These are phyloP conservation scores for Tetrapisispora namnaoensis DNA, from an alignment of 805 yeast genomes.

Conservation along the genomic window DNA sequence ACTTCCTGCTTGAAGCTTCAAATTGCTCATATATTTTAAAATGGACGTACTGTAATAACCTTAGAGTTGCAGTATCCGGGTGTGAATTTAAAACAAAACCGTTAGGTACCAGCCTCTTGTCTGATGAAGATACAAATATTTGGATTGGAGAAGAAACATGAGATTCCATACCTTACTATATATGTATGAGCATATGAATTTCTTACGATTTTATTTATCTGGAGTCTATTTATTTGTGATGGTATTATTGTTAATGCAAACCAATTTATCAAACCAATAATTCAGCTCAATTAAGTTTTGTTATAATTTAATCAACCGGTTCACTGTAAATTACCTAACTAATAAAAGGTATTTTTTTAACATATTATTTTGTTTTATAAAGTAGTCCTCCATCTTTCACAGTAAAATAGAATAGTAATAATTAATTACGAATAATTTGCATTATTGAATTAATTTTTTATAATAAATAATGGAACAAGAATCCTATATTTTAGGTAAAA, in stretches of 20 bases:
- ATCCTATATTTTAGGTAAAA: not conserved
- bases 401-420: too few relatives aligned
- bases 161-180: not conserved
- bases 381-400: too few relatives aligned
- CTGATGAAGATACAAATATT: constrained; percentile 1
- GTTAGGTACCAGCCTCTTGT: constrained; percentile 1
- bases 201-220: not conserved
- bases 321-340: too few relatives aligned
- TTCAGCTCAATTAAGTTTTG: too few relatives aligned
- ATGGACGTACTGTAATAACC: constrained; percentile 18
- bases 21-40: constrained; percentile 4
- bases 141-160: not conserved
- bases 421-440: too few relatives aligned
- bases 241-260: too few relatives aligned
- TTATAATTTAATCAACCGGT: too few relatives aligned
- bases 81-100: constrained; percentile 17
- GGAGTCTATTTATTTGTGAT: not conserved
- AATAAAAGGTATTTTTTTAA: too few relatives aligned
- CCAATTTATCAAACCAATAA: too few relatives aligned
- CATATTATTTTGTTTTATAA: too few relatives aligned
- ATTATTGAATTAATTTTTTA: too few relatives aligned
- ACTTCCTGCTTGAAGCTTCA: not conserved
- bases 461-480: too few relatives aligned
- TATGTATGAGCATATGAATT: not conserved
- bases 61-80: constrained; percentile 11